phyloP scores from a whole-genome alignment of 768 basidiomycete genomes.

The Pulveroboletus ravenelii region DNA sequence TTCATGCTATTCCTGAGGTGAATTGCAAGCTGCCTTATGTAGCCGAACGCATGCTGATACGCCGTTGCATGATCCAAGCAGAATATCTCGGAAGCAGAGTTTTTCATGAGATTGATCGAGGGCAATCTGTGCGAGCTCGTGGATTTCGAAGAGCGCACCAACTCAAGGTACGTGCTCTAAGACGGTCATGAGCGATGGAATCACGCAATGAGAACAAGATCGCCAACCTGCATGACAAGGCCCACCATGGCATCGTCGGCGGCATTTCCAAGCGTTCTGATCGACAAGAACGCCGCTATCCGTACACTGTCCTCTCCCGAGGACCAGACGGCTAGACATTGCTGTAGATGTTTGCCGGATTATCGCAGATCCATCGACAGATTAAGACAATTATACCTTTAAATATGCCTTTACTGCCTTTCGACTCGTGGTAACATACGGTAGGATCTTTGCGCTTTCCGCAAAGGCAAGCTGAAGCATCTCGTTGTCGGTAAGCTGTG shows the following conservation, averaged over 20 bases:
- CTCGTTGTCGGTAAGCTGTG: slow-evolving; percentile 66
- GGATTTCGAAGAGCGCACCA: slow-evolving; percentile 79
- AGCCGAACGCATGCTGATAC: slow-evolving; percentile 95
- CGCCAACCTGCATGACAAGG: slow-evolving; percentile 72
- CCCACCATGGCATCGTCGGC: slow-evolving; percentile 80
- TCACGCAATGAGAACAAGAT: neutral
- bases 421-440: slow-evolving; percentile 79
- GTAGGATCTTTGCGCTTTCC: slow-evolving; percentile 86
- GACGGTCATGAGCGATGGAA: neutral
- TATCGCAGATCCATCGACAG: neutral
- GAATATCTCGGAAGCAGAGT: slow-evolving; percentile 91
- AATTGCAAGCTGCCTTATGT: slow-evolving; percentile 92
- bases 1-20: slow-evolving; percentile 91
- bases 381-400: slow-evolving; percentile 52
- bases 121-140: slow-evolving; percentile 87
- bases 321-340: slow-evolving; percentile 82
- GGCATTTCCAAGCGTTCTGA: slow-evolving; percentile 73
- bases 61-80: slow-evolving; percentile 65
- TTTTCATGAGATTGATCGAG: slow-evolving; percentile 95
- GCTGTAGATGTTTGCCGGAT: slow-evolving; percentile 36
- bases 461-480: slow-evolving; percentile 64
- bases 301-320: slow-evolving; percentile 75
- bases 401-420: slow-evolving; percentile 84
- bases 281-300: slow-evolving; percentile 80
- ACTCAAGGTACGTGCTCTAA: slow-evolving; percentile 82